Base-by-base conservation (phyloP, 2,329 filamentous ascomycete species). In the Pseudocercospora fijiensis region DNA sequence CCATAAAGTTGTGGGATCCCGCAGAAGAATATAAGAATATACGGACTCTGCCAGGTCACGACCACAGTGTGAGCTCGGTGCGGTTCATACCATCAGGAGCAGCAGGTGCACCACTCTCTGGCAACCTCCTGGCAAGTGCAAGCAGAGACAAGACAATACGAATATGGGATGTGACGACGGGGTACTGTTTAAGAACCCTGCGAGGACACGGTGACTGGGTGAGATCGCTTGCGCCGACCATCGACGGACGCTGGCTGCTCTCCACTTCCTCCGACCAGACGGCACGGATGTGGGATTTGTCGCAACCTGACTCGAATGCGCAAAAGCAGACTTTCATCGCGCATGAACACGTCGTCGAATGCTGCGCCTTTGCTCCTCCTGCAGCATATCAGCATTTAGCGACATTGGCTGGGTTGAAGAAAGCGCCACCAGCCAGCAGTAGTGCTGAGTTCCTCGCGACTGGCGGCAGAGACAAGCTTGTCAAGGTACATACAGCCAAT, bases 21-120 rank as follows among this genome's bases (percentile, higher is more conserved):
- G 85, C 87, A 49, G 90, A 96, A 75, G 91, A 95, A 64, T 97
- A 97, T 80, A 96, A 96, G 77, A 97, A 96, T 74, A 96, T 96
- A 62, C 86, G 92, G 58, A 97, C 93, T 0, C 82, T 97, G 20
- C 90, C 90, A 0, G 93, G 94, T 5, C 93, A 97, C 77, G 93
- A 97, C 71, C 94, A 97, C 76, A 95, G 89, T 68, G 91, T 97
- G 60, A 95, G 90, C 70, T 89, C 91, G 2, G 88, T 97, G 30
- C 88, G 92, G 7, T 97, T 97, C 75, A 89, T 96, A 41, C 92
- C 92, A 2, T 92, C 89, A 7, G 91, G 91, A 22, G 90, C 90
- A 18, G 89, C 89, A 1, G 91, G 90, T 47, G 87, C 88, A 1
- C 90, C 90, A 2, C 83, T 88, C n/a, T 91, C 90, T 1, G 90